phyloP scores from a whole-genome alignment of 345 rosid species.

The Pistacia integerrima region DNA sequence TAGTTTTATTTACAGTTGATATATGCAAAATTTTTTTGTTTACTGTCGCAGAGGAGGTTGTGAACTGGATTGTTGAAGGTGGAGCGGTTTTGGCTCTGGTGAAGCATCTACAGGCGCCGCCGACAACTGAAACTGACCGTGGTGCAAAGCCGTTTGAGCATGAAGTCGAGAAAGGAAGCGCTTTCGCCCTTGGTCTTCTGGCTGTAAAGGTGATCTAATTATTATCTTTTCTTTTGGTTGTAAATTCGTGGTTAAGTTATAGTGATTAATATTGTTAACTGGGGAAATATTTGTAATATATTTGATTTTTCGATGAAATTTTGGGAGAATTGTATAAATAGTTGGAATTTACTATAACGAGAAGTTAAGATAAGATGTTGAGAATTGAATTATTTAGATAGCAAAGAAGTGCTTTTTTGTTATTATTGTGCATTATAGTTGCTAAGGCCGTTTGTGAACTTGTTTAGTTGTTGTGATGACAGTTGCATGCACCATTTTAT shows the following conservation, averaged over 20 bases:
- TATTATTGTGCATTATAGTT: conserved; percentile 1
- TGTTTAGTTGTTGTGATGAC: background rate
- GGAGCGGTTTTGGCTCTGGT: conserved; percentile 94
- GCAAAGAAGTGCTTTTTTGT: background rate
- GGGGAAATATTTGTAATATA: background rate
- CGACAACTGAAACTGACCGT: conserved; percentile 50
- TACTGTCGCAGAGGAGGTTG: conserved; percentile 81
- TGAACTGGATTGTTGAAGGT: conserved; percentile 92
- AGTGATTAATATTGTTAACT: background rate
- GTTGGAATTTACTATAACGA: background rate
- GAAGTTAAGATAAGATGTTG: background rate
- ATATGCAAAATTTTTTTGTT: background rate
- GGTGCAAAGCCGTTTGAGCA: conserved; percentile 78
- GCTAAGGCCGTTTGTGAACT: background rate
- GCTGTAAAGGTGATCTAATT: conserved; percentile 75
- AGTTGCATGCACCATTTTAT: background rate
- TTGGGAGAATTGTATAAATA: background rate
- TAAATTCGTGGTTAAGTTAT: conserved; percentile 9
- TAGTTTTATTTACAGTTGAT: conserved; percentile 22
- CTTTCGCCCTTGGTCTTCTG: conserved; percentile 93
- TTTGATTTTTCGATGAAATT: background rate
- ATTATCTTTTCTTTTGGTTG: background rate
- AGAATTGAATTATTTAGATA: background rate
- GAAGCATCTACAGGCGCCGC: conserved; percentile 87
- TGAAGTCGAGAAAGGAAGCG: conserved; percentile 98